Percentiles rank a stretch among this genome's conserved stretches.
These are phyloP conservation scores for Zizania palustris DNA, from an alignment of 202 grass and related monocot genomes.

Conservation along the genomic window DNA sequence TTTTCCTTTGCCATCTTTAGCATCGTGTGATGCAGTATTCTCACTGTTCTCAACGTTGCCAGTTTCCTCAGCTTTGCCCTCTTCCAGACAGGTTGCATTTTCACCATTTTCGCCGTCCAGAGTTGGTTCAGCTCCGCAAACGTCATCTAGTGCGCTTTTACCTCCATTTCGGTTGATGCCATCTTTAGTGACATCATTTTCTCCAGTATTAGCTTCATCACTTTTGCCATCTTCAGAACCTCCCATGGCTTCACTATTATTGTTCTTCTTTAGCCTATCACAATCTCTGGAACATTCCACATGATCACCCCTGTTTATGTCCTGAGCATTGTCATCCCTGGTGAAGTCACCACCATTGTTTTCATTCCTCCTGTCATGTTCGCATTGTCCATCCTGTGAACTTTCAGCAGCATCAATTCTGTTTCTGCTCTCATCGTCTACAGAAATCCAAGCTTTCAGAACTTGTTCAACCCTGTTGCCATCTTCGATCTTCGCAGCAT, in stretches of 20 bases:
- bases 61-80: conserved; percentile 38
- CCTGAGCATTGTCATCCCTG: conserved; percentile 15
- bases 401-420: background rate
- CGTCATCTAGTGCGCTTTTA: conserved; percentile 10
- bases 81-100: background rate
- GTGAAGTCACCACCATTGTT: background rate
- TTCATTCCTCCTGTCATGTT: conserved; percentile 4
- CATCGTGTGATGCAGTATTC: background rate
- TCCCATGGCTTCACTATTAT: background rate
- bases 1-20: conserved; percentile 13
- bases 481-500: conserved; percentile 20
- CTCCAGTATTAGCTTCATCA: conserved; percentile 1
- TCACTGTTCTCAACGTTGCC: background rate
- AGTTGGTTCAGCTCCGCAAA: conserved; percentile 17
- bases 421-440: conserved; percentile 21
- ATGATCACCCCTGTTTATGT: background rate
- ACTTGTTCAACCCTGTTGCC: background rate
- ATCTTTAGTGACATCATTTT: conserved; percentile 28
- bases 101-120: background rate
- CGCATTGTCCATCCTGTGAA: conserved; percentile 11
- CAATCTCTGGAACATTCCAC: conserved; percentile 9
- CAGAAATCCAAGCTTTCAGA: conserved; percentile 1
- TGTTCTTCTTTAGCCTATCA: background rate
- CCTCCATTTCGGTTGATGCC: background rate
- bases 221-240: conserved; percentile 29